phyloP scores from a whole-genome alignment of 2,329 filamentous ascomycete genomes.

The Fusarium albosuccineum region DNA sequence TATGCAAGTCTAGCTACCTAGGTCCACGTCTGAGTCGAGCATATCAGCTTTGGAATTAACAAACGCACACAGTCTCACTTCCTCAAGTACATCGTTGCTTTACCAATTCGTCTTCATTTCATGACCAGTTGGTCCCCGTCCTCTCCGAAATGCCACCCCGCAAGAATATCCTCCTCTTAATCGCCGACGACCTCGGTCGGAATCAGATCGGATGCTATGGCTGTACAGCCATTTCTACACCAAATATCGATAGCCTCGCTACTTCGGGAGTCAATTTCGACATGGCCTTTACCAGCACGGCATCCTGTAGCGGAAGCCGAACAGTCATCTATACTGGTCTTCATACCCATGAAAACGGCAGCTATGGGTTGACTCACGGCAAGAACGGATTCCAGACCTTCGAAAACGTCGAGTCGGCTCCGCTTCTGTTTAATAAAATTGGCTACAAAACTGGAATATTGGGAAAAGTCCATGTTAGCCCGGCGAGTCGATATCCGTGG shows the following conservation, averaged over 20 bases:
- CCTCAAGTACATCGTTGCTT: too few relatives aligned
- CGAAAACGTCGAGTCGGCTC: conserved; percentile 56
- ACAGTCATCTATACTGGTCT: conserved; percentile 63
- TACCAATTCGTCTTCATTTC: too few relatives aligned
- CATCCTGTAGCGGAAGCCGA: conserved; percentile 61
- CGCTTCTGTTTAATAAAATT: conserved; percentile 51
- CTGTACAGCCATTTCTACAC: neutral
- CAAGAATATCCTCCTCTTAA: neutral
- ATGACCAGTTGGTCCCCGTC: too few relatives aligned
- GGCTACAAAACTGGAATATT: conserved; percentile 61
- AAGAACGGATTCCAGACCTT: conserved; percentile 58
- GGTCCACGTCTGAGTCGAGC: too few relatives aligned
- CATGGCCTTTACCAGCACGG: conserved; percentile 55
- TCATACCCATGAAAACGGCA: conserved; percentile 60
- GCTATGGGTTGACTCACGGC: conserved; percentile 55
- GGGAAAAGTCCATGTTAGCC: conserved; percentile 62
- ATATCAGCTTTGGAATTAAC: too few relatives aligned
- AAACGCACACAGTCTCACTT: too few relatives aligned
- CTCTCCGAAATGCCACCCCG: neutral
- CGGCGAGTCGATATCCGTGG: conserved; percentile 50
- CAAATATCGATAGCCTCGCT: neutral
- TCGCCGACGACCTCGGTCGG: neutral
- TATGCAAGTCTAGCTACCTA: too few relatives aligned
- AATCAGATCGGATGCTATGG: neutral
- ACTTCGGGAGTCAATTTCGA: neutral